Conservation (phyloP, 2,329 filamentous ascomycete species). For the Phaeosphaeria sp. region DNA sequence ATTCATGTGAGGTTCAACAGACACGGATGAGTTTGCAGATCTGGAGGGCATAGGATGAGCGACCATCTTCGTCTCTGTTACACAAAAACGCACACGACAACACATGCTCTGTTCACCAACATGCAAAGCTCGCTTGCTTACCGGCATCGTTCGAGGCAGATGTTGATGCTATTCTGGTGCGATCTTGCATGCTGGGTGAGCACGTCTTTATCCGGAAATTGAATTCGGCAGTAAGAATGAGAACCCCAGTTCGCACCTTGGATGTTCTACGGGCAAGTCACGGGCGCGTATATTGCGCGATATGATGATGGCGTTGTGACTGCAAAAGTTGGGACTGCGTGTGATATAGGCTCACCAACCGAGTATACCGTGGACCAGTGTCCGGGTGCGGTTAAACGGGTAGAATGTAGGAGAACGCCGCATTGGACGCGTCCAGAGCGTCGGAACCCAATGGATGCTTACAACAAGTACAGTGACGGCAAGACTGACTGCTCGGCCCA, state of each 20-base stretch:
- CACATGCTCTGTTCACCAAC: not conserved
- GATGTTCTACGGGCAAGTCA: not conserved
- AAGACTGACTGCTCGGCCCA: not conserved
- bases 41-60: not conserved
- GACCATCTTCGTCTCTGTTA: not conserved
- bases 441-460: not conserved
- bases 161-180: constrained; percentile 31
- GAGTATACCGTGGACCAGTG: constrained; percentile 2
- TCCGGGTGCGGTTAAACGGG: constrained; percentile 15
- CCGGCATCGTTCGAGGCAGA: constrained; percentile 5
- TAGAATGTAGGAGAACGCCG: constrained; percentile 1
- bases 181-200: constrained; percentile 12
- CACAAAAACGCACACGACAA: not conserved
- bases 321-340: not conserved
- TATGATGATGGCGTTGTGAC: constrained; percentile 1
- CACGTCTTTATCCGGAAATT: constrained; percentile 38
- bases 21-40: not conserved
- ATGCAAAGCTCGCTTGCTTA: constrained; percentile 5
- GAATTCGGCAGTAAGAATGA: constrained; percentile 18
- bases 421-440: constrained; percentile 2
- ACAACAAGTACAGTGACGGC: not conserved
- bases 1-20: not conserved
- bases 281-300: constrained; percentile 9
- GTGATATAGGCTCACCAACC: constrained; percentile 1
- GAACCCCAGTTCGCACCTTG: not conserved